Evolutionary conservation across 2,329 filamentous ascomycete genomes (phyloP).

Genomic region (Lasiodiplodia citricola): DNA sequence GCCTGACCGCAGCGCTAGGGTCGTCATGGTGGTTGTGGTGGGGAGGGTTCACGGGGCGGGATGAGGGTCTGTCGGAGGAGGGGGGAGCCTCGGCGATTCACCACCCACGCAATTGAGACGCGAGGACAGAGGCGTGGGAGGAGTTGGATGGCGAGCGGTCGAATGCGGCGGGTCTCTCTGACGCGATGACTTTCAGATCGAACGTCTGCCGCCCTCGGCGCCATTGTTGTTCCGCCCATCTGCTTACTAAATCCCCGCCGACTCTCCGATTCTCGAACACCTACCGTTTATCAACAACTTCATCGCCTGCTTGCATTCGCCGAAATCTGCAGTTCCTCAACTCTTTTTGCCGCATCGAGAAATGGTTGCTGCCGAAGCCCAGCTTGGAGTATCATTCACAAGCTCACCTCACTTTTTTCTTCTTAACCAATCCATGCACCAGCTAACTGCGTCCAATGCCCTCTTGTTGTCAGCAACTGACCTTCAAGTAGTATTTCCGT

Average conservation of each 20-base stretch:
- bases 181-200: constrained; percentile 26
- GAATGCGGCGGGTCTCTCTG: constrained; percentile 16
- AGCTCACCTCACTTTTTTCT: too few species aligned
- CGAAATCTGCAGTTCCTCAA: not conserved
- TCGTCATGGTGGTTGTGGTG: constrained; percentile 63
- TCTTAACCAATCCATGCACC: too few species aligned
- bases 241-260: constrained; percentile 4
- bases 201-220: not conserved
- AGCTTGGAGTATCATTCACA: too few species aligned
- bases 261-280: constrained; percentile 10
- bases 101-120: constrained; percentile 21
- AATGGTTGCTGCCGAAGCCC: too few species aligned
- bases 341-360: not conserved
- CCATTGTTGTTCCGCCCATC: constrained; percentile 5
- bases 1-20: constrained; percentile 69
- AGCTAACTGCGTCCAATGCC: too few species aligned
- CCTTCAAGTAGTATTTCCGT: too few species aligned
- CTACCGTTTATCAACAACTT: not conserved
- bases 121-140: not conserved
- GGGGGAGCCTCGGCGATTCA: constrained; percentile 14
- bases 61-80: constrained; percentile 25
- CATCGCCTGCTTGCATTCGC: not conserved
- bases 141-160: constrained; percentile 16
- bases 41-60: constrained; percentile 20
- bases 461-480: too few species aligned